Evolutionary conservation across 306 rosid genomes (phyloP).

Genomic region (Gastrolobium villosum): DNA sequence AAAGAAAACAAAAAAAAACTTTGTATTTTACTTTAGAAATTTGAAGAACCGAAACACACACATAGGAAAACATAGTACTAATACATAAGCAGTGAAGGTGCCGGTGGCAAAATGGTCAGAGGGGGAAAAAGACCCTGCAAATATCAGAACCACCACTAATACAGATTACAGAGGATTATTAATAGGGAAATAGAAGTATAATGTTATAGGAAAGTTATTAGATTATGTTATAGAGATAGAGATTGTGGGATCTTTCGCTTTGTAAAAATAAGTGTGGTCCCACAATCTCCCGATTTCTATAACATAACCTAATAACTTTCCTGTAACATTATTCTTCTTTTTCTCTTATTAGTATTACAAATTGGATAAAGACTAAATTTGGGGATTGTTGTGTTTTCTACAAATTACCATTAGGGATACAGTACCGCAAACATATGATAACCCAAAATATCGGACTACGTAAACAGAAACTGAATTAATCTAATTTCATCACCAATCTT

Average conservation of each 20-base stretch:
- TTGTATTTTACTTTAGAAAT: background rate
- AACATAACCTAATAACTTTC: too few relatives aligned
- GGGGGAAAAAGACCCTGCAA: background rate
- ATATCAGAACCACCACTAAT: background rate
- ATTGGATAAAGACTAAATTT: background rate
- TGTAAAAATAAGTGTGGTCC: too few relatives aligned
- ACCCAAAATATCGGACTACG: background rate
- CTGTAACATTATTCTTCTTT: too few relatives aligned
- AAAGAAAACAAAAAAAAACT: background rate
- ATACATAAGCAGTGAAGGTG: background rate
- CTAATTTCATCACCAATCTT: background rate
- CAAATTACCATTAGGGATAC: background rate
- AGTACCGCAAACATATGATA: background rate
- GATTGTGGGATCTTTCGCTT: too few relatives aligned
- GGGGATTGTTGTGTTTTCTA: background rate
- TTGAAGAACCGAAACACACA: background rate
- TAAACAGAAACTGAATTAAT: background rate
- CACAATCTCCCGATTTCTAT: too few relatives aligned
- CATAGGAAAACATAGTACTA: background rate
- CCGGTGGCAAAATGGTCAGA: background rate
- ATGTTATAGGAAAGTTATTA: too few relatives aligned
- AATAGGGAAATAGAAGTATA: too few relatives aligned
- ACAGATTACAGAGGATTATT: constrained; percentile 13
- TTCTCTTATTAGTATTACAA: too few relatives aligned
- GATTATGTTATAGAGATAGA: too few relatives aligned